A percentile compares a stretch with the other conserved stretches of the same genome.
phyloP scores from a whole-genome alignment of 2,329 filamentous ascomycete species.

The Plenodomus biglobosus region DNA sequence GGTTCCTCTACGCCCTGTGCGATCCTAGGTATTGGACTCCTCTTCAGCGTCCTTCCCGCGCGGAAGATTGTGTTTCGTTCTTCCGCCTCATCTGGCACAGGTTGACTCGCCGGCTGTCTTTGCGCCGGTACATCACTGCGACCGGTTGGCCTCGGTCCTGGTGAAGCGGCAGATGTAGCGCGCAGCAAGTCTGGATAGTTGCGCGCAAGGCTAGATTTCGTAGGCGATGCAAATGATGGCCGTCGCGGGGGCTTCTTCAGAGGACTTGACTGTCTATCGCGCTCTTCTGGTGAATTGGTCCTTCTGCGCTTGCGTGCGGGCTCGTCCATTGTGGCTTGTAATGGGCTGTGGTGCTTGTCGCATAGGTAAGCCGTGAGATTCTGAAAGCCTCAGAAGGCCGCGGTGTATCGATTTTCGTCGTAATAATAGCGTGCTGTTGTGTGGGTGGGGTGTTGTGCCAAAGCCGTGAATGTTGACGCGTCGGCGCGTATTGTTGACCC shows the following conservation, averaged over 20 bases:
- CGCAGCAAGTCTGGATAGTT: constrained; percentile 40
- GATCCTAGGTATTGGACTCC: not conserved
- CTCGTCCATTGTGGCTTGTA: constrained; percentile 29
- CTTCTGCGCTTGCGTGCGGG: constrained; percentile 40
- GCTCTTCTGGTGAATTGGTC: constrained; percentile 32
- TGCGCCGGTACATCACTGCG: constrained; percentile 15
- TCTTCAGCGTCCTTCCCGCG: constrained; percentile 1
- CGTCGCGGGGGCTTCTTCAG: constrained; percentile 37
- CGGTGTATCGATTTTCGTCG: not conserved
- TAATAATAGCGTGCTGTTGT: constrained; percentile 3
- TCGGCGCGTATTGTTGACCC: constrained; percentile 27
- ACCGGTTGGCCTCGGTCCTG: constrained; percentile 8
- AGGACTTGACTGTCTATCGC: constrained; percentile 24
- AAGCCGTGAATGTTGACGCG: constrained; percentile 27
- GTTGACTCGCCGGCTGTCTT: constrained; percentile 26
- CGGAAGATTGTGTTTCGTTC: constrained; percentile 14
- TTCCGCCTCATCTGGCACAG: constrained; percentile 17
- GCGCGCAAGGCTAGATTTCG: constrained; percentile 45
- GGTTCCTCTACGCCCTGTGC: constrained; percentile 14
- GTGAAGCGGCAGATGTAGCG: constrained; percentile 14
- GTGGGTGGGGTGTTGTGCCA: constrained; percentile 6
- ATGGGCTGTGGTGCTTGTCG: not conserved
- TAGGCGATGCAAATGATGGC: constrained; percentile 45
- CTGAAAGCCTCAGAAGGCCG: not conserved
- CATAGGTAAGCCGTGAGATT: not conserved